Evolutionary conservation across 306 rosid genomes (phyloP).

Genomic region (Arachis hypogaea): DNA sequence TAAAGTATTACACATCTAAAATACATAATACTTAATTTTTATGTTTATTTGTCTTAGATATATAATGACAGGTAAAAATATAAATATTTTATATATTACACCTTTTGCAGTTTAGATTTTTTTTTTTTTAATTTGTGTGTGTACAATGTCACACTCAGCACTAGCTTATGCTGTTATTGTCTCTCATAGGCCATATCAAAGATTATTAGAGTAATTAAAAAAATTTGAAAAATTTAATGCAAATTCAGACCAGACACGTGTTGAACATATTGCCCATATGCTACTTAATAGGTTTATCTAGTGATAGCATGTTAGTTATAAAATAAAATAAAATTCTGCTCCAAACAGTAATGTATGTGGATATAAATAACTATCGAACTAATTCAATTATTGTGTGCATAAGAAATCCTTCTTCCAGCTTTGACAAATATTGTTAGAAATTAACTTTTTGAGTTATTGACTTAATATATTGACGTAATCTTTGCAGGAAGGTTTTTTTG

Average conservation of each 20-base stretch:
- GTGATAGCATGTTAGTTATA: not conserved
- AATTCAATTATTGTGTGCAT: not conserved
- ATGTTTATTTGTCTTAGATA: too few relatives aligned
- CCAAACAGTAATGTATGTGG: not conserved
- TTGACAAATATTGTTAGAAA: not conserved
- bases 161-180: not conserved
- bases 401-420: not conserved
- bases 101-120: too few relatives aligned
- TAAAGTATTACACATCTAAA: too few relatives aligned
- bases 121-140: not conserved
- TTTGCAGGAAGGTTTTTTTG: constrained; percentile 34
- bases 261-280: not conserved
- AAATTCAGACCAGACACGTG: not conserved
- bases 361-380: not conserved
- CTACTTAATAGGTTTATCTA: not conserved
- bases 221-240: not conserved
- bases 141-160: not conserved
- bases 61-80: too few relatives aligned
- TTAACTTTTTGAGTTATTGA: constrained; percentile 16
- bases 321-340: not conserved
- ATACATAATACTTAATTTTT: too few relatives aligned
- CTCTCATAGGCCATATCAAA: not conserved
- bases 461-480: not conserved
- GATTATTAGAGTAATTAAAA: not conserved
- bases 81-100: too few relatives aligned